Conservation (phyloP, 2,329 filamentous ascomycete species). For the Dactylellina leptospora region DNA sequence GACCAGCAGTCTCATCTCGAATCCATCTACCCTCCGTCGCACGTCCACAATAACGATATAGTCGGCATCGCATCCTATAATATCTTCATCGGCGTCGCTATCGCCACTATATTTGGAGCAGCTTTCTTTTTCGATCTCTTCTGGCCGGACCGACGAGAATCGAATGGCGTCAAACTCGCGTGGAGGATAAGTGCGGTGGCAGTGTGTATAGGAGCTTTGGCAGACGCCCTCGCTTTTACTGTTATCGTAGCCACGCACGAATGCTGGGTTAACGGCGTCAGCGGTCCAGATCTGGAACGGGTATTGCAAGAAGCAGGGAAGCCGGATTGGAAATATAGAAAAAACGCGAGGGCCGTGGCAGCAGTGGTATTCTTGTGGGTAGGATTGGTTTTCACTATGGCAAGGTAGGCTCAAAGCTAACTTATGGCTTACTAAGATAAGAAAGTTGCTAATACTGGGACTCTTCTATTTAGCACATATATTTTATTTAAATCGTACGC, state of each 20-base stretch:
- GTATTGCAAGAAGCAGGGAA: constrained; percentile 57
- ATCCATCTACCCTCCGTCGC: constrained; percentile 60
- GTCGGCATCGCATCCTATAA: constrained; percentile 68
- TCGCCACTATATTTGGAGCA: constrained; percentile 68
- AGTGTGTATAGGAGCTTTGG: constrained; percentile 63
- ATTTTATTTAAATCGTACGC: constrained; percentile 59
- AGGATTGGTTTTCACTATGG: constrained; percentile 64
- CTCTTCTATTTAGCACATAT: constrained; percentile 56
- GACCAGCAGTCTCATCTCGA: constrained; percentile 66
- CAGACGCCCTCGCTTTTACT: constrained; percentile 65
- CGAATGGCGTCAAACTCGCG: constrained; percentile 63
- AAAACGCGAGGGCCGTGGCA: constrained; percentile 65
- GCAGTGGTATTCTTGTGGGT: constrained; percentile 67
- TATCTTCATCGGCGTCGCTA: constrained; percentile 68
- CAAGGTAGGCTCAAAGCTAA: constrained; percentile 62
- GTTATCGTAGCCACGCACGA: constrained; percentile 64
- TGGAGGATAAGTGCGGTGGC: constrained; percentile 67
- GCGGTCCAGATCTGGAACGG: not conserved
- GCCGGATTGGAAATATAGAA: constrained; percentile 62
- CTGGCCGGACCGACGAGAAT: constrained; percentile 68
- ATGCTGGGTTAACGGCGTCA: constrained; percentile 63
- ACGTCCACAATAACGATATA: constrained; percentile 67
- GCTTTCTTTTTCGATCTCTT: constrained; percentile 72
- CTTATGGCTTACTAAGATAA: not conserved
- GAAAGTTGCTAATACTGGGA: not conserved